Evolutionary conservation across 129 eudicot species (phyloP), one percentile per base, ranked within the genome.

Genomic region (Lactuca sativa): DNA sequence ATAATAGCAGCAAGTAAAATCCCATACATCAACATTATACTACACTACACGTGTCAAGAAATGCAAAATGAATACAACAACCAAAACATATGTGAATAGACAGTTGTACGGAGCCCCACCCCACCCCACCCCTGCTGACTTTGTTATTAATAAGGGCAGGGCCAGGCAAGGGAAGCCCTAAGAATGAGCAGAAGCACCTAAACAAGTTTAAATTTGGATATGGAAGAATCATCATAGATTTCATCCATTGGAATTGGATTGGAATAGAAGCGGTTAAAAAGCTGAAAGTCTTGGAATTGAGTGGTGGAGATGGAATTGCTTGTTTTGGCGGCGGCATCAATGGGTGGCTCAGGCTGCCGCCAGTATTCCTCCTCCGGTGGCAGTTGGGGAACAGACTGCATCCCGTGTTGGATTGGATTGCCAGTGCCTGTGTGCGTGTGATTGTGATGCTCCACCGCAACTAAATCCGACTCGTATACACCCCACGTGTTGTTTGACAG

Each of bases 401-500:
- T 59, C 67, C 72, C 49, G 3, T 53, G 69, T 18, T 75, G 72
- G 34, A 77, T 58, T 7, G 41, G 36, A n/a, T 36, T 69, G 58
- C 69, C 79, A 5, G 74, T 66, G 53, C 72, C 75, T 63, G 68
- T 41, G 66, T 80, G 71, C 11, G 74, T 74, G 74, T 85, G 74
- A 47, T 47, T 47, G 52, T 47, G 52, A 34, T 77, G 73, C 69
- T 82, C 70, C 12, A 68, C 77, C 49, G 74, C 13, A 43, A 61
- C n/a, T n/a, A 83, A 55, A 37, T 74, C 86, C 0, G 84, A 75
- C 69, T 78, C 80, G 30, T 69, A 76, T 17, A 86, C 66, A 84
- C 81, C 96, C 92, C 90, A 88, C 36, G 92, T 78, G 40, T 79
- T 84, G 64, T 80, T 84, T 92, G 98, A 88, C 96, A 88, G 98